phyloP scores from a whole-genome alignment of 2,329 filamentous ascomycete species.

The Aspergillus uvarum region DNA sequence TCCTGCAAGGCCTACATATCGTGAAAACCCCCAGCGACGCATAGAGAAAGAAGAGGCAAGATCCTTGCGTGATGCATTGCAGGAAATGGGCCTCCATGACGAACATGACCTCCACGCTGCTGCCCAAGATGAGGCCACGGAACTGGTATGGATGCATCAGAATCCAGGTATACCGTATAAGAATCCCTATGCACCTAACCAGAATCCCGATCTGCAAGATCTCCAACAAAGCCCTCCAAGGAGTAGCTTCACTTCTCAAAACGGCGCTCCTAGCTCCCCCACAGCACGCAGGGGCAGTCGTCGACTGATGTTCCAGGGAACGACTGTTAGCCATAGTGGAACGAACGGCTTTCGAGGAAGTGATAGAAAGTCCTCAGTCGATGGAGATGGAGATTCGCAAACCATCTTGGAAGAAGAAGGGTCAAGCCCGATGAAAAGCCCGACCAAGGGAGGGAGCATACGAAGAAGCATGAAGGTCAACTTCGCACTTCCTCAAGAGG shows the following conservation, averaged over 20 bases:
- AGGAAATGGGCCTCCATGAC: slow-evolving; percentile 58
- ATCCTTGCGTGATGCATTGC: slow-evolving; percentile 56
- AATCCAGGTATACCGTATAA: slow-evolving; percentile 52
- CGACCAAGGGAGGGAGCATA: slow-evolving; percentile 25
- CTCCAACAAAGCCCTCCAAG: slow-evolving; percentile 46
- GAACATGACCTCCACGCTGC: slow-evolving; percentile 55
- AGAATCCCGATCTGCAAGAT: slow-evolving; percentile 43
- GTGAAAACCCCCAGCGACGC: slow-evolving; percentile 55
- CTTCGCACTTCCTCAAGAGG: slow-evolving; percentile 38
- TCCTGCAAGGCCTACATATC: slow-evolving; percentile 49
- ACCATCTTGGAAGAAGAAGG: slow-evolving; percentile 7
- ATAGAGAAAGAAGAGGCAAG: slow-evolving; percentile 60
- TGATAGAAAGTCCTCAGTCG: neutral
- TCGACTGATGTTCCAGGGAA: slow-evolving; percentile 23
- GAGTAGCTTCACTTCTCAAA: slow-evolving; percentile 44
- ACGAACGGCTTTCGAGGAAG: neutral
- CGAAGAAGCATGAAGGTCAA: slow-evolving; percentile 43
- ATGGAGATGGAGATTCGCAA: slow-evolving; percentile 5
- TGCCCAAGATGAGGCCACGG: slow-evolving; percentile 63
- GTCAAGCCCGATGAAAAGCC: slow-evolving; percentile 20
- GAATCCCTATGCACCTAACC: slow-evolving; percentile 50
- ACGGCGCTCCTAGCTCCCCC: slow-evolving; percentile 33
- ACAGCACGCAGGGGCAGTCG: slow-evolving; percentile 17
- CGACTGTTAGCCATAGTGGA: slow-evolving; percentile 12
- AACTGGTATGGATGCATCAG: slow-evolving; percentile 64